Conservation (phyloP, 1,284 basidiomycete species). For the Testicularia cyperi region DNA sequence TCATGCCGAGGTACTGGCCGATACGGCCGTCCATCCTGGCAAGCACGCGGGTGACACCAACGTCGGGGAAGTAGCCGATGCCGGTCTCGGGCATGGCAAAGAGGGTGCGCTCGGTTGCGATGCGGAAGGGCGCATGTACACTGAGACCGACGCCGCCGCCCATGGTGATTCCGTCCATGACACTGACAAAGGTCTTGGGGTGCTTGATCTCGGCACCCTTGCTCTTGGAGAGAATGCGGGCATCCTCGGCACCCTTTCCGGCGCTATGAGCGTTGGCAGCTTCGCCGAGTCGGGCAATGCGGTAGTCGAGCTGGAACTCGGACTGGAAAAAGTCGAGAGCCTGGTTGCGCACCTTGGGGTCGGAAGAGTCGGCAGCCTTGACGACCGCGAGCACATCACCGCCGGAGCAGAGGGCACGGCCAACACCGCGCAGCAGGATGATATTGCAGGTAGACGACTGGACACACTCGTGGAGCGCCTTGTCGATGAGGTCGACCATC, state of each 20-base stretch:
- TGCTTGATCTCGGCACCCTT: conserved; percentile 27
- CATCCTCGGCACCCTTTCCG: conserved; percentile 23
- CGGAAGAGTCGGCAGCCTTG: conserved; percentile 33
- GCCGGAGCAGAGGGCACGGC: conserved; percentile 87
- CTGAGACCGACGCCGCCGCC: conserved; percentile 92
- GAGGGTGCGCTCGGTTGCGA: conserved; percentile 88
- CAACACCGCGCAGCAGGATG: conserved; percentile 64
- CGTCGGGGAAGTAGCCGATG: conserved; percentile 71
- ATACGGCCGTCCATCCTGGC: conserved; percentile 86
- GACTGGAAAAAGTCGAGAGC: conserved; percentile 84
- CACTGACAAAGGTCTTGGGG: conserved; percentile 77
- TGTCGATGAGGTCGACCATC: conserved; percentile 76
- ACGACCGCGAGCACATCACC: conserved; percentile 78
- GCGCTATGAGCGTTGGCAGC: conserved; percentile 64
- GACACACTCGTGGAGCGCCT: conserved; percentile 71
- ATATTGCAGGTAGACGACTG: conserved; percentile 35
- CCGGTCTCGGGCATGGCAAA: conserved; percentile 76
- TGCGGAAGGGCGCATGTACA: conserved; percentile 82
- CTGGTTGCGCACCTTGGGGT: conserved; percentile 60
- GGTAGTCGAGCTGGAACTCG: conserved; percentile 91
- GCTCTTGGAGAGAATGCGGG: conserved; percentile 16
- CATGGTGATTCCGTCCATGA: conserved; percentile 72
- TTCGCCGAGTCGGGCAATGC: conserved; percentile 67
- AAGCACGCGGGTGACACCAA: conserved; percentile 87
- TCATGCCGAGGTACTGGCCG: conserved; percentile 91